These are phyloP conservation scores for Yamadazyma conglobata DNA, from an alignment of 1,139 yeast species.

Conservation along the genomic window DNA sequence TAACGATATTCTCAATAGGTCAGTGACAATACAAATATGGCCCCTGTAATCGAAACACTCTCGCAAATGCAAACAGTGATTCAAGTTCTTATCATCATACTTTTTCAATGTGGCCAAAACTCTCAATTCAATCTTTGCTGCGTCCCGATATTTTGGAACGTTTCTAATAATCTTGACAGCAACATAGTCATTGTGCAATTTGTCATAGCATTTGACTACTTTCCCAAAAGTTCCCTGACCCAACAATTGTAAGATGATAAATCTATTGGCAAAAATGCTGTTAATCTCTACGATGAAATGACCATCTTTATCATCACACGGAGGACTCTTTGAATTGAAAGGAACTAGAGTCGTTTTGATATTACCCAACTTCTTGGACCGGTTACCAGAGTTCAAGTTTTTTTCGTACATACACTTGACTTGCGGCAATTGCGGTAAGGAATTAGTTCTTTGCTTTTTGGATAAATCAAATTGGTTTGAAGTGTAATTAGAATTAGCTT, in stretches of 20 bases:
- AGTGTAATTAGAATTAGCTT: slow-evolving; percentile 3
- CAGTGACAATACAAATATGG: slow-evolving; percentile 93
- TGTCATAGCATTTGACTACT: slow-evolving; percentile 73
- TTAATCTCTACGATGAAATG: slow-evolving; percentile 69
- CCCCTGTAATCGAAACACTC: slow-evolving; percentile 93
- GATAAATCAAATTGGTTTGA: slow-evolving; percentile 11
- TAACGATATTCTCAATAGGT: slow-evolving; percentile 75
- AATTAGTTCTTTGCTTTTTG: slow-evolving; percentile 63
- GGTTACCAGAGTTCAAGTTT: slow-evolving; percentile 35
- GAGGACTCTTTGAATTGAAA: slow-evolving; percentile 37
- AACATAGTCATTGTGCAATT: slow-evolving; percentile 56
- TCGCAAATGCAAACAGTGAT: slow-evolving; percentile 72
- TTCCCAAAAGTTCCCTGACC: slow-evolving; percentile 99
- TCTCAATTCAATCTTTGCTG: slow-evolving; percentile 79
- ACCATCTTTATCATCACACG: slow-evolving; percentile 76
- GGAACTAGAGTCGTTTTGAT: slow-evolving; percentile 41
- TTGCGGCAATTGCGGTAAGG: slow-evolving; percentile 69
- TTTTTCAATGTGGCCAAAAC: slow-evolving; percentile 77
- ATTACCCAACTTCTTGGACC: slow-evolving; percentile 36
- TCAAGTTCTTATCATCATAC: slow-evolving; percentile 65
- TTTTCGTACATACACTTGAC: slow-evolving; percentile 43
- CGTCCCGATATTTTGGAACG: slow-evolving; percentile 76
- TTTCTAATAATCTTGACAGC: slow-evolving; percentile 90
- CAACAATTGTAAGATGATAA: slow-evolving; percentile 60
- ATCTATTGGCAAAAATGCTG: slow-evolving; percentile 63